phyloP scores from a whole-genome alignment of 345 rosid species.

The Dimocarpus longan region DNA sequence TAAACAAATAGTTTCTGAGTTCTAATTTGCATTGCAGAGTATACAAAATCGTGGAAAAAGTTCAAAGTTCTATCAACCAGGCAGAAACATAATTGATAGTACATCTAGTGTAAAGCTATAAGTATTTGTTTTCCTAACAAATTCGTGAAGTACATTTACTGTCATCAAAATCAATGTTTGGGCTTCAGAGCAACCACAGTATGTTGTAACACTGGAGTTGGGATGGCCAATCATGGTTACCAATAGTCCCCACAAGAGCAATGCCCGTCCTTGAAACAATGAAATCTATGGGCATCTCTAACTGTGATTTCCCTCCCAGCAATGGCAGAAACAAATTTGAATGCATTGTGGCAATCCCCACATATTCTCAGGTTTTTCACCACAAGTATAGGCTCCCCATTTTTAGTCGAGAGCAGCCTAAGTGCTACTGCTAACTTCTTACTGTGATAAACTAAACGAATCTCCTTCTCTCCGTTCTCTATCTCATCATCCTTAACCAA shows the following conservation, averaged over 20 bases:
- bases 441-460: slow-evolving; percentile 67
- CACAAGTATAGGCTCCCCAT: slow-evolving; percentile 68
- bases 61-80: not conserved
- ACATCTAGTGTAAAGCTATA: not conserved
- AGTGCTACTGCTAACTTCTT: slow-evolving; percentile 93
- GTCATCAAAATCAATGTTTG: not conserved
- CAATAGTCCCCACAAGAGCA: slow-evolving; percentile 88
- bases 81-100: not conserved
- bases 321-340: slow-evolving; percentile 67
- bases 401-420: slow-evolving; percentile 69
- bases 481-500: slow-evolving; percentile 62
- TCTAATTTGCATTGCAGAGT: not conserved
- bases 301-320: slow-evolving; percentile 66
- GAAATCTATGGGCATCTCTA: slow-evolving; percentile 76
- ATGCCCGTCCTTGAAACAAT: slow-evolving; percentile 67
- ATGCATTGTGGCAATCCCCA: slow-evolving; percentile 88
- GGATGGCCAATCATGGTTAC: slow-evolving; percentile 37
- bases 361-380: slow-evolving; percentile 84
- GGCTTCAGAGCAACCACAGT: not conserved
- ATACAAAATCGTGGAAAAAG: not conserved
- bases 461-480: slow-evolving; percentile 59
- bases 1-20: not conserved
- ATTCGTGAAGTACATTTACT: not conserved
- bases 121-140: not conserved
- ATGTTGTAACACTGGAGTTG: not conserved